phyloP scores from a whole-genome alignment of 2,329 filamentous ascomycete genomes.

The Periconia macrospinosa region DNA sequence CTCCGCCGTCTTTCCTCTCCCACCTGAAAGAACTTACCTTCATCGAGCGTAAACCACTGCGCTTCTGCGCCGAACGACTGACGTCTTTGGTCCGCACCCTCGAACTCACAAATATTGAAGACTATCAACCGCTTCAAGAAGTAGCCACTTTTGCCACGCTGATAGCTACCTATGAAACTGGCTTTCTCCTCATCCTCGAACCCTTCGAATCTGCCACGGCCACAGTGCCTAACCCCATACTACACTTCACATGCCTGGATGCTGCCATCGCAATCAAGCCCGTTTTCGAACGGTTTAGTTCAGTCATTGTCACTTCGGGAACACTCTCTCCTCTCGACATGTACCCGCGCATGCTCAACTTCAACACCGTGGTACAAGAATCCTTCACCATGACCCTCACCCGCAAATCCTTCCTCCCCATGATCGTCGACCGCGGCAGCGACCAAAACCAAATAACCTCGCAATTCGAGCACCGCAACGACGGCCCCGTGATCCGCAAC shows the following conservation, averaged over 20 bases:
- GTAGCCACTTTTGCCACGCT: conserved; percentile 97
- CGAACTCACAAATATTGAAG: conserved; percentile 96
- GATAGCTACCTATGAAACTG: conserved; percentile 94
- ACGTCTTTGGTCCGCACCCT: conserved; percentile 93
- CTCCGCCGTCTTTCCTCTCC: conserved; percentile 86
- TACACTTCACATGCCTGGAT: conserved; percentile 96
- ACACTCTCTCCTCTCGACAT: conserved; percentile 97
- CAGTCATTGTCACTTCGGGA: conserved; percentile 96
- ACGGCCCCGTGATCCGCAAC: conserved; percentile 94
- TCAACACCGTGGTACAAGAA: conserved; percentile 89
- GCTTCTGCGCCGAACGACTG: conserved; percentile 92
- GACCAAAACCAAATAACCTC: conserved; percentile 94
- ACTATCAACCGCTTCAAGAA: conserved; percentile 95
- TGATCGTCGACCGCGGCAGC: conserved; percentile 94
- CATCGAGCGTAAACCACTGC: conserved; percentile 92
- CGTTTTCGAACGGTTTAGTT: conserved; percentile 95
- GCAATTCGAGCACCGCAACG: conserved; percentile 92
- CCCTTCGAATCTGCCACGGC: conserved; percentile 95
- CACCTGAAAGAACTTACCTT: conserved; percentile 96
- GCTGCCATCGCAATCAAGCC: conserved; percentile 97
- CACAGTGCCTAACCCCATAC: conserved; percentile 92
- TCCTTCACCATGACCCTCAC: conserved; percentile 98
- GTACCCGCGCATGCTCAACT: conserved; percentile 98
- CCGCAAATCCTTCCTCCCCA: conserved; percentile 90
- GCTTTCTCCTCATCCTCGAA: conserved; percentile 94